Evolutionary conservation across 2,329 filamentous ascomycete genomes (phyloP), one percentile per base, ranked within the genome.

Genomic region (Scytalidium lignicola): DNA sequence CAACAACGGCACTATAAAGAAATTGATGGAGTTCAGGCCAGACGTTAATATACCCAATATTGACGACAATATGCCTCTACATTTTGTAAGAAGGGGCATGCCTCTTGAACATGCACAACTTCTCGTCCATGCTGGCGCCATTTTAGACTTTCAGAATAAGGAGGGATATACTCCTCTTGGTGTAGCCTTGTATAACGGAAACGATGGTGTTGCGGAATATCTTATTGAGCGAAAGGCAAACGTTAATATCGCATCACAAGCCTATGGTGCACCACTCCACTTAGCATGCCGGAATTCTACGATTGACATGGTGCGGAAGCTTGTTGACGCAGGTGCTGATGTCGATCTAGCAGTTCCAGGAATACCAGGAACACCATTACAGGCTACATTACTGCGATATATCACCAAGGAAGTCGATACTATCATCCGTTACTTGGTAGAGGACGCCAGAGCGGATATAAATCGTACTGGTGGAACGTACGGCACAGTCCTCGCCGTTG

Each of bases 71-170:
- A 54, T 41, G 5, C 26, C 46, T 4, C 37, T 55, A 18, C 44
- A 50, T 50, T n/a, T 37, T 17, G n/a, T 37, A 5, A 10, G 18
- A 15, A 12, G 2, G n/a, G 12, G 3, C 21, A 47, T 43, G 5
- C n/a, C 43, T 1, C 5, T 45, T 3, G 23, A 20, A 1, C 22
- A 47, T 20, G 40, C 37, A 12, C 42, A 47, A 21, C 39, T 50
- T 7, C 50, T 58, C 1, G 47, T 54, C 23, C 49, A 50, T 28
- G 45, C 28, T n/a, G 53, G 55, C n/a, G 53, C 53, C 6, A 21
- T 48, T n/a, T 26, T 53, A 6, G 46, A 47, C 6, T 17, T 18
- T 26, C 41, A 18, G 12, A 51, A 53, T 44, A 46, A 50, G 18
- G 3, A 47, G 12, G 44, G 43, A 17, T 44, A 51, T n/a, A 58